A percentile compares a stretch with the other conserved stretches of the same genome.
Conservation (phyloP, 176 grass and related monocot genomes). For the Carex kokanica region DNA sequence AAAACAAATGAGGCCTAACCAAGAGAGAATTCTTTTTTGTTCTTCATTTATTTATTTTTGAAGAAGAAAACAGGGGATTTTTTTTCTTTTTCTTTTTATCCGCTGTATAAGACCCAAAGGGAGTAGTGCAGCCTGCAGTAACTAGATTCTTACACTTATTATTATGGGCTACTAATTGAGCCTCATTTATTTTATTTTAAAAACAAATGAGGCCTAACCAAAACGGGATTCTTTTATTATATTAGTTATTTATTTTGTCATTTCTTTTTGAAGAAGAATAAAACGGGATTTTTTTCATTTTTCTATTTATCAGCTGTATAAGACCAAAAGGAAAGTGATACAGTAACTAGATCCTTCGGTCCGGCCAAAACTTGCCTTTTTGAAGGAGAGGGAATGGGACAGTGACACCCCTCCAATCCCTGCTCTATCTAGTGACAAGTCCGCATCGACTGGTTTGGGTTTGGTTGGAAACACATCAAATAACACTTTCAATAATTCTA, state of each 20-base stretch:
- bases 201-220: too few species aligned
- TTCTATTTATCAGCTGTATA: not conserved
- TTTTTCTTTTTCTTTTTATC: not conserved
- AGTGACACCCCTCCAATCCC: not conserved
- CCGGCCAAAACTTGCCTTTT: conserved; percentile 17
- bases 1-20: not conserved
- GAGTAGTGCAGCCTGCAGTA: conserved; percentile 1
- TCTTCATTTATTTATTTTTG: too few species aligned
- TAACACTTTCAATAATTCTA: not conserved
- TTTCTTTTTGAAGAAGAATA: too few species aligned
- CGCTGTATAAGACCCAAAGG: not conserved
- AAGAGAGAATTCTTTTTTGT: too few species aligned
- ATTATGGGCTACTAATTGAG: too few species aligned
- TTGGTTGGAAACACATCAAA: conserved; percentile 17
- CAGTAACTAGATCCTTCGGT: conserved; percentile 20
- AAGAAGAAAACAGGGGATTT: too few species aligned
- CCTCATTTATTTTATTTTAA: too few species aligned
- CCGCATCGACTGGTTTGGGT: not conserved
- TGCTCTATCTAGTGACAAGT: conserved; percentile 6
- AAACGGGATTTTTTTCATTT: too few species aligned
- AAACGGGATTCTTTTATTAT: too few species aligned
- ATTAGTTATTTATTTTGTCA: too few species aligned
- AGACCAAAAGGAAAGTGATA: not conserved
- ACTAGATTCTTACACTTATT: not conserved
- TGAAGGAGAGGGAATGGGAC: not conserved